phyloP scores from a whole-genome alignment of 2,329 filamentous ascomycete genomes.

The Trichoderma arundinaceum region DNA sequence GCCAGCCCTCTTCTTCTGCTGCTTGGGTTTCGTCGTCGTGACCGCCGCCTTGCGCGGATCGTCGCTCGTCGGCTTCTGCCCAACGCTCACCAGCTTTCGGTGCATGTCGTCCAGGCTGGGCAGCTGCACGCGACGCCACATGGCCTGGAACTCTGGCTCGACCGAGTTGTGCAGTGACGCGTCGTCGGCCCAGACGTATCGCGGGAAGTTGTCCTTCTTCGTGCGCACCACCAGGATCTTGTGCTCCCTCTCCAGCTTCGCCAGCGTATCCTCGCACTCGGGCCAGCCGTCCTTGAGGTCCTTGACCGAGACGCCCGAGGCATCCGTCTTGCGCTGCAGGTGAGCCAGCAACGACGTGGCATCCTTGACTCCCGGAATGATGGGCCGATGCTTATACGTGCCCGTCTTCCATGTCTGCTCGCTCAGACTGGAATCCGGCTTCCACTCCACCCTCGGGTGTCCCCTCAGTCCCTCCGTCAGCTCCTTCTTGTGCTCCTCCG shows the following conservation, averaged over 20 bases:
- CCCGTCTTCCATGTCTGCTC: slow-evolving; percentile 71
- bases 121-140: slow-evolving; percentile 82
- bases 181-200: slow-evolving; percentile 89
- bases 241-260: slow-evolving; percentile 76
- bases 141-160: slow-evolving; percentile 79
- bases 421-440: slow-evolving; percentile 63
- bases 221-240: slow-evolving; percentile 85
- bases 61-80: slow-evolving; percentile 83
- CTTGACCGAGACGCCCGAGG: slow-evolving; percentile 80
- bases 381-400: slow-evolving; percentile 82
- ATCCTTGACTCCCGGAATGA: slow-evolving; percentile 78
- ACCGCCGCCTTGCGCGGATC: slow-evolving; percentile 62
- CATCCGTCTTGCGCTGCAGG: slow-evolving; percentile 81
- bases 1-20: slow-evolving; percentile 70
- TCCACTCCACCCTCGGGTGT: slow-evolving; percentile 65
- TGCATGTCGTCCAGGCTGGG: slow-evolving; percentile 79
- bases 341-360: slow-evolving; percentile 78
- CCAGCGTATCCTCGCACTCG: slow-evolving; percentile 78
- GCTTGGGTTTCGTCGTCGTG: slow-evolving; percentile 65
- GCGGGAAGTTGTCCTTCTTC: slow-evolving; percentile 87
- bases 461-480: slow-evolving; percentile 72
- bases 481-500: slow-evolving; percentile 65
- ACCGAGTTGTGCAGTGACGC: slow-evolving; percentile 75
- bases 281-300: slow-evolving; percentile 97
- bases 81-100: slow-evolving; percentile 74